A percentile compares a stretch with the other conserved stretches of the same genome.
Conservation (phyloP, 495 filamentous ascomycete species). For the Bacidia gigantensis region DNA sequence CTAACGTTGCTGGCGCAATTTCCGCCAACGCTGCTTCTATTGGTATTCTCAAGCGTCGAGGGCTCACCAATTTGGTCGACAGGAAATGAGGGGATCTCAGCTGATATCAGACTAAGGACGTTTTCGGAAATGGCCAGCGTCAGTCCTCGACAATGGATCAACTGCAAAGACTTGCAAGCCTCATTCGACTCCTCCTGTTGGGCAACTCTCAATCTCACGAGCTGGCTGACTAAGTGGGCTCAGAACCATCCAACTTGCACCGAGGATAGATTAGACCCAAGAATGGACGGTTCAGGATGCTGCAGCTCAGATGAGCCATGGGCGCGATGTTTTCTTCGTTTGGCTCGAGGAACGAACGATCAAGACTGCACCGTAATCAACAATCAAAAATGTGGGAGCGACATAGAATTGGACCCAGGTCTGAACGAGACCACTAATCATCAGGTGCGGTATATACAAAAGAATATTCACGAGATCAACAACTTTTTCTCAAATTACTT, state of each 20-base stretch:
- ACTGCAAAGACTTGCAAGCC: background rate
- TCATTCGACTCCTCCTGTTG: background rate
- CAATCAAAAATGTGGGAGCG: background rate
- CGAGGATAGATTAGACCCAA: background rate
- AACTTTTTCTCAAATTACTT: constrained; percentile 8
- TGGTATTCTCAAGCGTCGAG: too few relatives aligned
- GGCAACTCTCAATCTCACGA: background rate
- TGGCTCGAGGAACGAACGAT: background rate
- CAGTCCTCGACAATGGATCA: background rate
- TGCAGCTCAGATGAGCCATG: constrained; percentile 1
- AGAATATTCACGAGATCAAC: constrained; percentile 8
- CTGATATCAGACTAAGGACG: too few relatives aligned
- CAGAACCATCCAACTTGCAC: background rate
- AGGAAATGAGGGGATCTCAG: too few relatives aligned
- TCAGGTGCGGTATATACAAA: constrained; percentile 7
- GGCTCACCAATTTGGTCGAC: too few relatives aligned
- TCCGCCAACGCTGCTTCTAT: too few relatives aligned
- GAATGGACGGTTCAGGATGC: background rate
- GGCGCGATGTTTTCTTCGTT: constrained; percentile 3
- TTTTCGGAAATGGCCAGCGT: too few relatives aligned
- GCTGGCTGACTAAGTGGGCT: background rate
- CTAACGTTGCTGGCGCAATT: too few relatives aligned
- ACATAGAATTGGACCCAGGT: background rate
- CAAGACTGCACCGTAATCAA: constrained; percentile 2
- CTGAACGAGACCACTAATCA: constrained; percentile 5